Evolutionary conservation across 169 alveolate genomes (phyloP).

Genomic region (Amoebophrya sp.): DNA sequence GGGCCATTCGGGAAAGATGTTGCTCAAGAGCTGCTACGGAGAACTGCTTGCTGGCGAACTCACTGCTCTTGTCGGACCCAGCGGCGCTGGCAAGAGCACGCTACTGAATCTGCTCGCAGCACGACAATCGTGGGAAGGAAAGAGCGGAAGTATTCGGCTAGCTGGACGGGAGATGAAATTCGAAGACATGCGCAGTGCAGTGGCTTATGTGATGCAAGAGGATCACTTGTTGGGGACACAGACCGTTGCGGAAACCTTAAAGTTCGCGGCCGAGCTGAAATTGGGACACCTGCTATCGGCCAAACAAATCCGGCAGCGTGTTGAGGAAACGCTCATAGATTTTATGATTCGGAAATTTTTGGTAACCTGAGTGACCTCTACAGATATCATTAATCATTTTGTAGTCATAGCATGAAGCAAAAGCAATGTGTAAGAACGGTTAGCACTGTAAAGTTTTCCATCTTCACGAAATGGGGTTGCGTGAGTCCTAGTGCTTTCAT

Average conservation of each 20-base stretch:
- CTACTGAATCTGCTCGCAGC: not conserved
- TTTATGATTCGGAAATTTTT: too few species aligned
- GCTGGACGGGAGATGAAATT: not conserved
- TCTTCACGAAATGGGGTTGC: too few species aligned
- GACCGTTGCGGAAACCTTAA: conserved; percentile 66
- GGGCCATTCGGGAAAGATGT: too few species aligned
- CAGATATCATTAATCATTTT: too few species aligned
- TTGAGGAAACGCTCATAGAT: conserved; percentile 19
- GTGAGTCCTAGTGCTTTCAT: too few species aligned
- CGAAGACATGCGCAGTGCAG: conserved; percentile 41
- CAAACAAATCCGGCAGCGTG: not conserved
- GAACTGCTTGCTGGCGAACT: not conserved
- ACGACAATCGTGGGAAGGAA: not conserved
- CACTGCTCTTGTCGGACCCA: not conserved
- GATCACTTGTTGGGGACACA: conserved; percentile 61
- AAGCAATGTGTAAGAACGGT: too few species aligned
- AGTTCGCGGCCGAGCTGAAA: conserved; percentile 62
- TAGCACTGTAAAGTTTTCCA: too few species aligned
- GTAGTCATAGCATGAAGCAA: too few species aligned
- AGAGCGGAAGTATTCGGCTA: not conserved
- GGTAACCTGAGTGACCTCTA: too few species aligned
- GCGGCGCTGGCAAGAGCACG: not conserved
- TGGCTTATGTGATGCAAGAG: conserved; percentile 70
- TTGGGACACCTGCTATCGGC: not conserved
- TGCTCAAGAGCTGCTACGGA: not conserved